Base-by-base conservation (phyloP, 2,329 filamentous ascomycete genomes). In the Trichoderma sp. region DNA sequence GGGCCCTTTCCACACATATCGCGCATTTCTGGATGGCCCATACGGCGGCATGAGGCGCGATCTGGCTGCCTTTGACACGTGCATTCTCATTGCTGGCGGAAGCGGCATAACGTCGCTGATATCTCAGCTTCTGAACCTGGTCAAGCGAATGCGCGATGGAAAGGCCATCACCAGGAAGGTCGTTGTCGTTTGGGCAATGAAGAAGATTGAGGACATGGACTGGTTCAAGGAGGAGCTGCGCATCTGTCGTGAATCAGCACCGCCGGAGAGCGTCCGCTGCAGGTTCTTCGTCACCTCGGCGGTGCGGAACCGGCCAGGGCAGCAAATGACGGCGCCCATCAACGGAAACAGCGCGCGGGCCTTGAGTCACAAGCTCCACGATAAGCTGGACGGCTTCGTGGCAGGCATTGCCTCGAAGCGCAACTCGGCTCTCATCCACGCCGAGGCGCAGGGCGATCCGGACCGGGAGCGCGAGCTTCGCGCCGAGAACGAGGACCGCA, bases 221-320 rank as follows among this genome's bases (percentile, higher is more conserved):
- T 98, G 94, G 94, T 98, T 97, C 82, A 91, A 92, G 69, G 93
- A 97, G 78, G 94, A 97, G 76, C 82, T 97, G 66, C 87, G 93
- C 55, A 96, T 97, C 72, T 97, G 94, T 78, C 87, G 92, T 71
- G 92, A 97, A 76, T 90, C 88, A 57, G 93, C 94, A 10, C 94
- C 94, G 1, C 90, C 91, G 0, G 92, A 95, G 73, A 90, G 91
- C 34, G 91, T 97, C 9, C 91, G 91, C 26, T 97, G 93, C 80
- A 93, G 96, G 75, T 97, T 97, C 81, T 97, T 92, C 78, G 91
- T 97, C 69, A 98, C 94, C 0, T 87, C 90, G 1, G 85, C 92
- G 7, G 76, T 78, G 17, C 72, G 76, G 7, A 69, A 76, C 41
- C 74, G 77, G 24, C 68, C 73, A 54, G 72, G 71, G 7, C 69